Evolutionary conservation across 1,139 yeast species (phyloP).

Genomic region (Kodamaea derodonti): DNA sequence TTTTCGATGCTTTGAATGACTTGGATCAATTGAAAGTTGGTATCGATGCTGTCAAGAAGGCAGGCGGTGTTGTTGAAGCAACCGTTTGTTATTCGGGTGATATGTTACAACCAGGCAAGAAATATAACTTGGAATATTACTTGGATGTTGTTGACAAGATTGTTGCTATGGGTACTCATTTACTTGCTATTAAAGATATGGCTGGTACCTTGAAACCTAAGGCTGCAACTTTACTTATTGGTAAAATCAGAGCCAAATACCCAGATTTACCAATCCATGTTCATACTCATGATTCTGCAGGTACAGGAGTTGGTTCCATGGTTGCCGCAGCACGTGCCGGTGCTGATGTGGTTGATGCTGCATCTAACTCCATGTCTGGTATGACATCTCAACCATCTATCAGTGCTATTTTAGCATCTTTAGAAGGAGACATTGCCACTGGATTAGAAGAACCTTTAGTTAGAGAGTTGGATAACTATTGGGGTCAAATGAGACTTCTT

Average conservation of each 20-base stretch:
- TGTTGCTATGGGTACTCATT: slow-evolving; percentile 92
- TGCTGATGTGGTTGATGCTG: slow-evolving; percentile 97
- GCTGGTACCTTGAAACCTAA: slow-evolving; percentile 97
- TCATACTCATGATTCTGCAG: slow-evolving; percentile 99
- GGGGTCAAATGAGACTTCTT: slow-evolving; percentile 98
- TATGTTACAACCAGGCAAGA: slow-evolving; percentile 91
- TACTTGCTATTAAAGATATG: slow-evolving; percentile 97
- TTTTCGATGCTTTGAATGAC: slow-evolving; percentile 95
- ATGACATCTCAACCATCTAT: slow-evolving; percentile 98
- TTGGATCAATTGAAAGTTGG: slow-evolving; percentile 96
- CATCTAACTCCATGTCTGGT: slow-evolving; percentile 96
- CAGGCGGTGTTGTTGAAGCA: slow-evolving; percentile 98
- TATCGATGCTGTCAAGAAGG: slow-evolving; percentile 95
- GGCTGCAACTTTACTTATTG: slow-evolving; percentile 80
- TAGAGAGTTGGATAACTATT: slow-evolving; percentile 84
- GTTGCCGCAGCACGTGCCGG: slow-evolving; percentile 92
- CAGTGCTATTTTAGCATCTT: slow-evolving; percentile 85
- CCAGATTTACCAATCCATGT: slow-evolving; percentile 97
- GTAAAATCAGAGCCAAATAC: slow-evolving; percentile 77
- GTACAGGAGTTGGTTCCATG: slow-evolving; percentile 98
- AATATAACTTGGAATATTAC: slow-evolving; percentile 91
- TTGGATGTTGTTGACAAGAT: slow-evolving; percentile 75
- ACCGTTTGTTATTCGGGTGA: slow-evolving; percentile 99
- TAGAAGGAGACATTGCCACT: slow-evolving; percentile 81
- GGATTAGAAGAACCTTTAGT: slow-evolving; percentile 66